Evolutionary conservation across 2,329 filamentous ascomycete genomes (phyloP), one percentile per base, ranked within the genome.

Genomic region (Aureobasidium sp.): DNA sequence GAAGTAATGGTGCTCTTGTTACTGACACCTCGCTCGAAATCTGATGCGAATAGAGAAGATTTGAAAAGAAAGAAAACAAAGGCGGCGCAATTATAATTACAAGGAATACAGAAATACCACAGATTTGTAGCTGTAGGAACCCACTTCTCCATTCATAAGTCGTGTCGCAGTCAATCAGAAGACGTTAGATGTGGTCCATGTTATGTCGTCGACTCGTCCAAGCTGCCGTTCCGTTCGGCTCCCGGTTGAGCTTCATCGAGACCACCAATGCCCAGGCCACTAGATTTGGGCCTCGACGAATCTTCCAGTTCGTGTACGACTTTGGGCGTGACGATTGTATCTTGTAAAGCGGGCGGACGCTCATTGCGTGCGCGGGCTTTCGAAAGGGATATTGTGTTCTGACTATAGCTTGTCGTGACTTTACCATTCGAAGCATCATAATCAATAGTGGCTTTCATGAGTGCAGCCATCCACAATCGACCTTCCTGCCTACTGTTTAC

Each of bases 391-490:
- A 99, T 96, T 0, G 94, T 99, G 79, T 96, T 94, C 72, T 97
- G 92, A 72, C 96, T 93, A 76, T 97, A 97, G 3, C 91, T 96
- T 3, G 90, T 94, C 22, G 90, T 91, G 64, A 96, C 87, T 11
- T 88, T 84, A 64, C 88, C 84, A 59, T 68, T 69, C 4, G 84
- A 84, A 70, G 84, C 78, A 68, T 99, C 94, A 64, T 93, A 88
- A 72, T 97, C 93, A 69, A 99, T 99, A 1, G 94, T 99, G 12
- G 94, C 94, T 77, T 99, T 99, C 90, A 99, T 96, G 57, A 99
- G 79, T 6, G 94, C 94, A 5, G 91, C 94, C 94, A 99, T 99
- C 94, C 94, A 99, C 44, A 95, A 79, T 14, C 94, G 86, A 17
- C 94, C 94, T 71, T 94, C 86, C 69, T 90, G 86, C 63, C 97